Conservation (phyloP, 2,329 filamentous ascomycete genomes). For the Teratosphaeria zuluensis region DNA sequence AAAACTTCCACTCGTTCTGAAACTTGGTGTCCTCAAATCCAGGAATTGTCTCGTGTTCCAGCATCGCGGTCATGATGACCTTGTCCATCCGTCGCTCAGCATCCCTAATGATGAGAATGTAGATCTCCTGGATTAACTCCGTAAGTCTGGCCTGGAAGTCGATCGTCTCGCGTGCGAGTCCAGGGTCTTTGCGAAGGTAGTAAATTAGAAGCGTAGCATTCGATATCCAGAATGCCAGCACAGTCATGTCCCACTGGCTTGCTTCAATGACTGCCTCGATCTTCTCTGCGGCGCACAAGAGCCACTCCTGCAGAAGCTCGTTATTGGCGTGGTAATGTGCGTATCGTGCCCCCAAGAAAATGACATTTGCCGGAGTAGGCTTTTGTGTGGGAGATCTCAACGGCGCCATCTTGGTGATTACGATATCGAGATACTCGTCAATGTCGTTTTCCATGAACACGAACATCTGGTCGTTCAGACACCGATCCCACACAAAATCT, state of each 20-base stretch:
- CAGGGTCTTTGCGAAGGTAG: slow-evolving; percentile 89
- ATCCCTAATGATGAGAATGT: slow-evolving; percentile 92
- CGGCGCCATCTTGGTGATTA: slow-evolving; percentile 97
- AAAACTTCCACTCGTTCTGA: slow-evolving; percentile 97
- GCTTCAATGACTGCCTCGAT: slow-evolving; percentile 95
- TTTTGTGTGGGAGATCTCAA: slow-evolving; percentile 95
- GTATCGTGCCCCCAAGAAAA: slow-evolving; percentile 91
- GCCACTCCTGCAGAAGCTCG: slow-evolving; percentile 70
- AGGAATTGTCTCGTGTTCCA: slow-evolving; percentile 96
- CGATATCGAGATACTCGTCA: slow-evolving; percentile 81
- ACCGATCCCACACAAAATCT: slow-evolving; percentile 92
- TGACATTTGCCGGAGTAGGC: slow-evolving; percentile 90
- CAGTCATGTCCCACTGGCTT: slow-evolving; percentile 99
- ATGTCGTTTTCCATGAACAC: slow-evolving; percentile 95
- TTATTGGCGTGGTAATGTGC: slow-evolving; percentile 90
- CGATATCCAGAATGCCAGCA: slow-evolving; percentile 96
- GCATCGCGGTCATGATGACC: slow-evolving; percentile 82
- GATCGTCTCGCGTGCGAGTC: slow-evolving; percentile 67
- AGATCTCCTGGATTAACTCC: slow-evolving; percentile 95
- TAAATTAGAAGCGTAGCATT: slow-evolving; percentile 92
- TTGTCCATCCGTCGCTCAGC: slow-evolving; percentile 95
- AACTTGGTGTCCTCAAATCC: slow-evolving; percentile 95
- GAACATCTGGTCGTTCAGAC: slow-evolving; percentile 97
- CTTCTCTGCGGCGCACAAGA: slow-evolving; percentile 83
- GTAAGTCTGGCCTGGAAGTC: slow-evolving; percentile 89